phyloP scores from a whole-genome alignment of 2,329 filamentous ascomycete species.

The Atkinsonella texensis region DNA sequence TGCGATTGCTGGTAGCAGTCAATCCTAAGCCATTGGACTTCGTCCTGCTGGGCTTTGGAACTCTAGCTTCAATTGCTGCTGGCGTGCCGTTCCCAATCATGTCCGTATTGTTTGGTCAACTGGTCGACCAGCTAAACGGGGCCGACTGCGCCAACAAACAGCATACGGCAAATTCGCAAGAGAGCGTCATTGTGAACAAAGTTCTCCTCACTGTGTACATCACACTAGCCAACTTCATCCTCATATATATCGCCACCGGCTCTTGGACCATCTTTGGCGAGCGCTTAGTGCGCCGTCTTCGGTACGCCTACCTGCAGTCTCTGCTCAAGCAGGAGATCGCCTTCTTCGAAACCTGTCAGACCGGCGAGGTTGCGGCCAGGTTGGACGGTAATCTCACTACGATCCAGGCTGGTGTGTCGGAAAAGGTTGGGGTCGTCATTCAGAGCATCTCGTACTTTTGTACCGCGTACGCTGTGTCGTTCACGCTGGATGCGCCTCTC shows the following conservation, averaged over 20 bases:
- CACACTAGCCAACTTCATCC: constrained; percentile 38
- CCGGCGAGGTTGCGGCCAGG: constrained; percentile 50
- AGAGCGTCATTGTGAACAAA: background rate
- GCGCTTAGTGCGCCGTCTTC: constrained; percentile 48
- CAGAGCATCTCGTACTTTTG: constrained; percentile 52
- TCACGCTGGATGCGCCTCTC: constrained; percentile 46
- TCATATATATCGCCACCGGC: constrained; percentile 51
- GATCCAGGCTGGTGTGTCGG: constrained; percentile 54
- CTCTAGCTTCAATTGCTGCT: background rate
- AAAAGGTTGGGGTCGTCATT: constrained; percentile 58
- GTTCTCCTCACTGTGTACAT: background rate
- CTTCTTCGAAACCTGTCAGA: constrained; percentile 49
- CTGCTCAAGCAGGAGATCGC: constrained; percentile 48
- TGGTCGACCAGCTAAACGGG: constrained; percentile 10
- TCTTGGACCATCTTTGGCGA: constrained; percentile 54
- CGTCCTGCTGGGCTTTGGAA: background rate
- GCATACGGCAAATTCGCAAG: background rate
- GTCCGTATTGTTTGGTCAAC: background rate
- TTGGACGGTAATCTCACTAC: constrained; percentile 53
- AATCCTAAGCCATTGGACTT: background rate
- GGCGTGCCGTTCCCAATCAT: constrained; percentile 18
- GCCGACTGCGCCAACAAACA: constrained; percentile 10
- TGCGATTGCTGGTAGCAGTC: background rate
- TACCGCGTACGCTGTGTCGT: constrained; percentile 54
- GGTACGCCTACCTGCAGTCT: constrained; percentile 46